Evolutionary conservation across 2,329 filamentous ascomycete species (phyloP), one percentile per base, ranked within the genome.

Genomic region (Penicillium sp.): DNA sequence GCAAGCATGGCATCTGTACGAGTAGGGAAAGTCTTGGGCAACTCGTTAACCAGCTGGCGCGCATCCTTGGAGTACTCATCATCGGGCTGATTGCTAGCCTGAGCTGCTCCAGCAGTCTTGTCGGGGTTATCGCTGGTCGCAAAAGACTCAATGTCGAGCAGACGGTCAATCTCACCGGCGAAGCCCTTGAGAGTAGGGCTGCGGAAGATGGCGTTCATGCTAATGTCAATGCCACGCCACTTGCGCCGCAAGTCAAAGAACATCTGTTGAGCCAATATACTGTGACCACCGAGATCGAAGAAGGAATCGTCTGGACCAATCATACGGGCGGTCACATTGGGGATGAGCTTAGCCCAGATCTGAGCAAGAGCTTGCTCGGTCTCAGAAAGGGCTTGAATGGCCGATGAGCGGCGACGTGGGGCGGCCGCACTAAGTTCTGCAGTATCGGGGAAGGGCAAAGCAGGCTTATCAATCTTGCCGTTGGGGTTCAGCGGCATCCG

Each of bases 401-500:
- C 73, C 11, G 76, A 78, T 47, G 63, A 77, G 65, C 63, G 70
- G 60, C 74, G 69, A 43, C 74, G 72, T 26, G 71, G 73, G 46
- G 75, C 74, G 3, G 78, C 79, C 24, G 79, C 77, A 38, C 78
- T 77, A 27, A 85, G 75, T 58, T 87, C 78, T 10, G 80, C 79
- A 20, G 81, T 81, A 66, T 91, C 87, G 31, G 82, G 90, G 77
- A 90, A 93, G 0, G 88, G 88, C 42, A 94, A 74, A 1, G 80
- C 81, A 11, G 86, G 84, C 68, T 83, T 85, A 68, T 94, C 88
- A 34, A 91, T 80, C 70, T 93, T 93, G 58, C 87, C 86, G 57
- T 89, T 89, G n/a, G 86, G 86, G 65, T 88, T 90, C n/a, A 91
- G 69, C 1, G 87, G 87, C 52, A 91, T 77, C 46, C 82, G 81